Conservation (phyloP, 352 stramenopile species). For the Phytopythium mirpurense region DNA sequence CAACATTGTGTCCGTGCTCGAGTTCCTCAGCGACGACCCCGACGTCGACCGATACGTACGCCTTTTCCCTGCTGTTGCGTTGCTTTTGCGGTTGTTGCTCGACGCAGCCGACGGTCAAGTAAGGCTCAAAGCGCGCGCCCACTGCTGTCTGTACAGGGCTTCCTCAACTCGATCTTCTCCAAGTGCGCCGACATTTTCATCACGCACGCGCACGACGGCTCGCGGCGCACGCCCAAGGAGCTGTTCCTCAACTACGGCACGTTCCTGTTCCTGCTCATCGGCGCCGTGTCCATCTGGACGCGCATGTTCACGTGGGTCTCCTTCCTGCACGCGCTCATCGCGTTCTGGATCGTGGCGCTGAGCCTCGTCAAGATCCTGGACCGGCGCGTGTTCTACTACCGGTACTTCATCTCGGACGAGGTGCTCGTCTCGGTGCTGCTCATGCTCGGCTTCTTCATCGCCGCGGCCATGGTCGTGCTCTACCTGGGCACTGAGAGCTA, state of each 20-base stretch:
- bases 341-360: conserved; percentile 55
- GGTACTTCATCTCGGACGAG: conserved; percentile 86
- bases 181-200: conserved; percentile 79
- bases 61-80: not conserved
- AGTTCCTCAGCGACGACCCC: conserved; percentile 79
- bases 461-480: conserved; percentile 73
- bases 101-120: too few species aligned
- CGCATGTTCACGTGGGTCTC: conserved; percentile 80
- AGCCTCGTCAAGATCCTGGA: conserved; percentile 79
- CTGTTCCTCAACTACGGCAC: conserved; percentile 86
- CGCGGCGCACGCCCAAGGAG: conserved; percentile 66
- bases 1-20: conserved; percentile 73
- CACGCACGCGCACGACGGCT: conserved; percentile 57
- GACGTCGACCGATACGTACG: conserved; percentile 70
- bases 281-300: conserved; percentile 82
- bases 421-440: conserved; percentile 75
- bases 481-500: conserved; percentile 84
- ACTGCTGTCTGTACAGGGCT: conserved; percentile 31
- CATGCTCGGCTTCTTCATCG: conserved; percentile 82
- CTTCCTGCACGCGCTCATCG: conserved; percentile 69
- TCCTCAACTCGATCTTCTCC: conserved; percentile 73
- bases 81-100: not conserved
- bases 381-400: conserved; percentile 85
- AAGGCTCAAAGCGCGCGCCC: too few species aligned
- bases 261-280: conserved; percentile 81